Evolutionary conservation across 352 stramenopile genomes (phyloP).

Genomic region (Hyaloperonospora brassicae): DNA sequence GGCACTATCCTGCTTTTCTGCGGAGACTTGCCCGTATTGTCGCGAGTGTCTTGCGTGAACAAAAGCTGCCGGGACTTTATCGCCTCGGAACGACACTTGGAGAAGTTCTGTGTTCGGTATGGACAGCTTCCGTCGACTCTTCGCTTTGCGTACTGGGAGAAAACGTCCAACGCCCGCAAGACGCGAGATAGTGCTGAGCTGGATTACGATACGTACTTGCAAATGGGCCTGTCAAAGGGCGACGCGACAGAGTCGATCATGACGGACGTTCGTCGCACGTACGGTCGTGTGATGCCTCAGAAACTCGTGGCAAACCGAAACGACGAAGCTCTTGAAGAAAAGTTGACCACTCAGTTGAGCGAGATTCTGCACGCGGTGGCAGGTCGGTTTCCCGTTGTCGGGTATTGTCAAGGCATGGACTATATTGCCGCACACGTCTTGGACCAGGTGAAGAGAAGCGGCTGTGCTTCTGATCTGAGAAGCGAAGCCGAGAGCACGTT

Average conservation of each 20-base stretch:
- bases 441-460: slow-evolving; percentile 73
- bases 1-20: slow-evolving; percentile 70
- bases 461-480: slow-evolving; percentile 23
- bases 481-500: slow-evolving; percentile 68
- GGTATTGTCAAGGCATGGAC: slow-evolving; percentile 86
- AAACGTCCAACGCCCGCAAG: slow-evolving; percentile 33
- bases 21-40: slow-evolving; percentile 44
- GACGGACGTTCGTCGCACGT: slow-evolving; percentile 79
- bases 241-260: slow-evolving; percentile 76
- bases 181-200: slow-evolving; percentile 45
- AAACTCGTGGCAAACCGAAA: slow-evolving; percentile 52
- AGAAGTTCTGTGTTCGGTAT: slow-evolving; percentile 79
- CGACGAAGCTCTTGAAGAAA: slow-evolving; percentile 54
- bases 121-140: slow-evolving; percentile 44
- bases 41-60: slow-evolving; percentile 47
- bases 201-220: slow-evolving; percentile 80
- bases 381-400: slow-evolving; percentile 70
- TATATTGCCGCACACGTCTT: slow-evolving; percentile 80
- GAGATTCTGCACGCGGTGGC: slow-evolving; percentile 74
- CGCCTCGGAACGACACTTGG: slow-evolving; percentile 49
- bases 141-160: slow-evolving; percentile 74
- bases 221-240: slow-evolving; percentile 80
- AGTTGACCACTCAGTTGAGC: slow-evolving; percentile 67
- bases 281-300: slow-evolving; percentile 73
- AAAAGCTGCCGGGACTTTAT: slow-evolving; percentile 50